phyloP scores from a whole-genome alignment of 2,329 filamentous ascomycete genomes.

The Phaeosphaeriaceae sp. region DNA sequence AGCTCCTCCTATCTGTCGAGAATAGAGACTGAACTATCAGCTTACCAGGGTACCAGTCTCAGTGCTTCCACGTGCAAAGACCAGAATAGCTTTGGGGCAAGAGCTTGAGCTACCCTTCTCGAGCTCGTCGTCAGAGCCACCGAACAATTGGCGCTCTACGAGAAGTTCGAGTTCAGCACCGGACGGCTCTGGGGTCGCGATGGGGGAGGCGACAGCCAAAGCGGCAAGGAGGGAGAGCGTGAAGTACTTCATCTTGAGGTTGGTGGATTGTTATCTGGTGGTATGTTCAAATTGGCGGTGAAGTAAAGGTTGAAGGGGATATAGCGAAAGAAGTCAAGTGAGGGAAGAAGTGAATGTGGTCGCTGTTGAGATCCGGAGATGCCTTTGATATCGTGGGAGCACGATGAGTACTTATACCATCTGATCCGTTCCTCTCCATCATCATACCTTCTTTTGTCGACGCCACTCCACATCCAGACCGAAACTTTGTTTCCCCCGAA shows the following conservation, averaged over 20 bases:
- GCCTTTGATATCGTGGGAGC: background rate
- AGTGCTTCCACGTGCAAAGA: constrained; percentile 35
- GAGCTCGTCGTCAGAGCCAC: constrained; percentile 26
- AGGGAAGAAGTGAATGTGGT: background rate
- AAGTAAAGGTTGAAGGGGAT: background rate
- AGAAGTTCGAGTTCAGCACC: constrained; percentile 13
- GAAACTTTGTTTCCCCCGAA: constrained; percentile 2
- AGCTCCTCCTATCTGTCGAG: background rate
- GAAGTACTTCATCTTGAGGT: constrained; percentile 30
- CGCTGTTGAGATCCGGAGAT: constrained; percentile 10
- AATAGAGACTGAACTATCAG: background rate
- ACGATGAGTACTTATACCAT: constrained; percentile 5
- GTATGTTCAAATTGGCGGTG: background rate
- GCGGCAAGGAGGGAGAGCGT: constrained; percentile 19
- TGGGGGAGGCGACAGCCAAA: constrained; percentile 14
- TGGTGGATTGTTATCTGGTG: background rate
- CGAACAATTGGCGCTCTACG: constrained; percentile 16
- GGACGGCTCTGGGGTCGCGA: constrained; percentile 8
- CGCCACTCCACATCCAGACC: background rate
- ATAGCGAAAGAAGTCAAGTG: constrained; percentile 3
- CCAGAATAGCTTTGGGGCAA: constrained; percentile 38
- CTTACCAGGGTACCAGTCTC: constrained; percentile 39
- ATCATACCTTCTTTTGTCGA: background rate
- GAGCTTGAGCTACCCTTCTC: constrained; percentile 21
- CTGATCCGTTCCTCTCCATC: background rate